These are phyloP conservation scores for Phlebiopsis gigantea DNA, from an alignment of 768 basidiomycete genomes.

Conservation along the genomic window DNA sequence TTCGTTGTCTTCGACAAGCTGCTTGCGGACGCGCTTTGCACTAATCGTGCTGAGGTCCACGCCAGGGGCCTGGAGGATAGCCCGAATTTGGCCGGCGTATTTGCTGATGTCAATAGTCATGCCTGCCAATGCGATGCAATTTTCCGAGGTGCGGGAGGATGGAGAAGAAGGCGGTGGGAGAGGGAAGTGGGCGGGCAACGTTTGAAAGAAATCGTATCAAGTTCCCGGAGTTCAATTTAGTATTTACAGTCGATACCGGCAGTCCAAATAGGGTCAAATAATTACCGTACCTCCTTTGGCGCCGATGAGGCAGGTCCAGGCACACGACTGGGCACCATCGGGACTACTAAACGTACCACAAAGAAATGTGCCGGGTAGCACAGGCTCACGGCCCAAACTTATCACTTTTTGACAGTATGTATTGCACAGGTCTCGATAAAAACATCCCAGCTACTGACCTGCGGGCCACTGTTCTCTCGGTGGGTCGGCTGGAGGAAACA, in stretches of 20 bases:
- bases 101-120: conserved; percentile 52
- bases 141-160: not conserved
- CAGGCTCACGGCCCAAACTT: no score
- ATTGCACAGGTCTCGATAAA: no score
- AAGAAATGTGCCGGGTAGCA: no score
- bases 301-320: not conserved
- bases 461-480: conserved; percentile 23
- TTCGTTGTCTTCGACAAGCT: conserved; percentile 50
- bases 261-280: conserved; percentile 1
- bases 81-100: conserved; percentile 57
- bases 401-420: no score
- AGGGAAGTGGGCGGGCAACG: not conserved
- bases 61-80: conserved; percentile 71
- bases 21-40: conserved; percentile 84
- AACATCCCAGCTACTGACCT: conserved; percentile 12
- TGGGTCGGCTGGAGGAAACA: conserved; percentile 24
- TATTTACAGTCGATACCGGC: not conserved
- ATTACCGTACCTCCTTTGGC: not conserved
- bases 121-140: not conserved
- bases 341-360: not conserved
- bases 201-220: not conserved
- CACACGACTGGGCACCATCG: not conserved
- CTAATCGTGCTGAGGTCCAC: conserved; percentile 76
- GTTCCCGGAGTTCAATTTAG: not conserved
- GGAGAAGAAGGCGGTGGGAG: not conserved